phyloP scores from a whole-genome alignment of 202 grass and related monocot genomes.

The Schoenoplectus triqueter region DNA sequence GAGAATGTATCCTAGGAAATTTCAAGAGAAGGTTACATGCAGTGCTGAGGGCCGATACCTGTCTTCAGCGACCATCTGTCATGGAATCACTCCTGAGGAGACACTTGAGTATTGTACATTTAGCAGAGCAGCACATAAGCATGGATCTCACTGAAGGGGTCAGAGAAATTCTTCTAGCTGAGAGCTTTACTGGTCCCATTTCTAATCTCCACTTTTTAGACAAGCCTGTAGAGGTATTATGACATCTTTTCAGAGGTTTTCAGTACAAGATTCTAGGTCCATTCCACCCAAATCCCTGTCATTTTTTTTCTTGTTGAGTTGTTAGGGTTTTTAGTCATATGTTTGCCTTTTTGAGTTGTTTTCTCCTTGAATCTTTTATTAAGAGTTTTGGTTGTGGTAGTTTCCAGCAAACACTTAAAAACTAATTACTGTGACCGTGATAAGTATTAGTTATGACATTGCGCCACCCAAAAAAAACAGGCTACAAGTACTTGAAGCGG shows the following conservation, averaged over 20 bases:
- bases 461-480: not conserved
- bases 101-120: slow-evolving; percentile 94
- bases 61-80: slow-evolving; percentile 83
- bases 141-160: slow-evolving; percentile 99
- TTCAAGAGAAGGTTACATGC: slow-evolving; percentile 92
- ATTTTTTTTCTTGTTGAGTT: not conserved
- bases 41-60: slow-evolving; percentile 75
- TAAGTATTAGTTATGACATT: not conserved
- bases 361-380: not conserved
- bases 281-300: not conserved
- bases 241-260: slow-evolving; percentile 8
- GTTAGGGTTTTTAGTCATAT: slow-evolving; percentile 16
- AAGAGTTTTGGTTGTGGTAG: not conserved
- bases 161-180: slow-evolving; percentile 79
- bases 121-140: slow-evolving; percentile 97
- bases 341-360: not conserved
- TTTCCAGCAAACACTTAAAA: not conserved
- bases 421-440: not conserved
- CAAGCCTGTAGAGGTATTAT: slow-evolving; percentile 55
- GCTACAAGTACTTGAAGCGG: not conserved
- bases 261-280: not conserved
- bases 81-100: slow-evolving; percentile 90
- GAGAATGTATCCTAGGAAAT: slow-evolving; percentile 95
- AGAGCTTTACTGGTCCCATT: slow-evolving; percentile 83
- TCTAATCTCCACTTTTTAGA: slow-evolving; percentile 82